A percentile compares a stretch with the other conserved stretches of the same genome.
phyloP scores from a whole-genome alignment of 1,139 yeast genomes.

The Wickerhamomyces sp. region DNA sequence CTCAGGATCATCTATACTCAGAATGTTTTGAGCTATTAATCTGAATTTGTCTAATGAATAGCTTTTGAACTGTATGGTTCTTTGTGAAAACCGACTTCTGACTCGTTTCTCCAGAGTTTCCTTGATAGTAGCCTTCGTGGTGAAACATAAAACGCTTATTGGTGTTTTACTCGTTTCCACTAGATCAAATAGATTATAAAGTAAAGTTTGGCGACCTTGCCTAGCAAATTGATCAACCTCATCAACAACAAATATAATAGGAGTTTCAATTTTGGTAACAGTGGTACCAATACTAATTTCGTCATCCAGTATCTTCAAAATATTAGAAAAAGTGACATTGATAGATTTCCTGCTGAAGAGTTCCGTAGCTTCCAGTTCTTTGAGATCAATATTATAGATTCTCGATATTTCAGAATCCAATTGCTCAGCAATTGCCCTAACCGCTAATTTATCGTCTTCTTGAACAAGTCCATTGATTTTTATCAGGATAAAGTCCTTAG shows the following conservation, averaged over 20 bases:
- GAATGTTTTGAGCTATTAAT: conserved; percentile 28
- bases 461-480: conserved; percentile 69
- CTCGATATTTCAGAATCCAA: conserved; percentile 33
- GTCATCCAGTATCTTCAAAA: conserved; percentile 41
- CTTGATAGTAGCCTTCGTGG: conserved; percentile 68
- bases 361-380: conserved; percentile 18
- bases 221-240: conserved; percentile 79
- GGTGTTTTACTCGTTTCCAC: conserved; percentile 74
- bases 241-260: conserved; percentile 76
- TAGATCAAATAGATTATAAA: conserved; percentile 84
- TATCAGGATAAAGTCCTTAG: conserved; percentile 54
- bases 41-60: conserved; percentile 41
- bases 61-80: conserved; percentile 59
- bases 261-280: conserved; percentile 31
- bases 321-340: conserved; percentile 48
- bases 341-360: conserved; percentile 43
- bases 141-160: conserved; percentile 75
- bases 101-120: conserved; percentile 90
- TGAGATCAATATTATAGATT: conserved; percentile 16
- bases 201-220: conserved; percentile 69
- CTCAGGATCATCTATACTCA: conserved; percentile 22
- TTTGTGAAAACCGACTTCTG: conserved; percentile 81
- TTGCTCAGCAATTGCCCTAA: conserved; percentile 83
- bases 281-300: conserved; percentile 18
- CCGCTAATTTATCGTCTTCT: conserved; percentile 71